Evolutionary conservation across 2,329 filamentous ascomycete genomes (phyloP).

Genomic region (Alternaria triticina): DNA sequence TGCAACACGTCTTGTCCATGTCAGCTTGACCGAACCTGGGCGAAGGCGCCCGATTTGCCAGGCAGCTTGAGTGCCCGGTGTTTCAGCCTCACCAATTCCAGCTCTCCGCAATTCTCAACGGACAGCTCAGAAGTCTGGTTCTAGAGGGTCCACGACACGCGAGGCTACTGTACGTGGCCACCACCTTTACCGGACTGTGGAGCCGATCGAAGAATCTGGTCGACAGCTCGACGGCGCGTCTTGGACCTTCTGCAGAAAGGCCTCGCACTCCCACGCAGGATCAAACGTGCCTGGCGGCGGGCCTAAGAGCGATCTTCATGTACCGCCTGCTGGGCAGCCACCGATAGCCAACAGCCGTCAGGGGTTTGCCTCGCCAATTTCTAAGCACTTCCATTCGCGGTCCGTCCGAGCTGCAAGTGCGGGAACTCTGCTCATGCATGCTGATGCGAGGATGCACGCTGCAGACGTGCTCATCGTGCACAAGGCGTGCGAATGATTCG

Average conservation of each 20-base stretch:
- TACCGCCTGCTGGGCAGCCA: slow-evolving; percentile 9
- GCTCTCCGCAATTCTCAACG: slow-evolving; percentile 12
- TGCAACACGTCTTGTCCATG: slow-evolving; percentile 1
- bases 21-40: slow-evolving; percentile 6
- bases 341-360: slow-evolving; percentile 16
- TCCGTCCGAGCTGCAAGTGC: slow-evolving; percentile 24
- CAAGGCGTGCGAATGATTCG: slow-evolving; percentile 35
- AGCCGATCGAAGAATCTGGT: slow-evolving; percentile 9
- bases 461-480: slow-evolving; percentile 36
- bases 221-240: slow-evolving; percentile 1
- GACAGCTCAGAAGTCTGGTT: slow-evolving; percentile 10
- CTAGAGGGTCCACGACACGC: background rate
- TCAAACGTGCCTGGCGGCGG: slow-evolving; percentile 15
- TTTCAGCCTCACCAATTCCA: slow-evolving; percentile 25
- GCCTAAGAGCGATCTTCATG: slow-evolving; percentile 17
- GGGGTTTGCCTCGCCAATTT: slow-evolving; percentile 18
- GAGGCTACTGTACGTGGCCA: slow-evolving; percentile 3
- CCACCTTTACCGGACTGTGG: slow-evolving; percentile 11
- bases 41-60: slow-evolving; percentile 19
- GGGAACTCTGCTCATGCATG: slow-evolving; percentile 36
- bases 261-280: slow-evolving; percentile 1
- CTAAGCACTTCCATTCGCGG: slow-evolving; percentile 27
- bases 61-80: slow-evolving; percentile 18
- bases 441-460: slow-evolving; percentile 35
- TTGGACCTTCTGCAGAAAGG: background rate